Evolutionary conservation across 257 asterid genomes (phyloP).

Genomic region (Scutellaria barbata): DNA sequence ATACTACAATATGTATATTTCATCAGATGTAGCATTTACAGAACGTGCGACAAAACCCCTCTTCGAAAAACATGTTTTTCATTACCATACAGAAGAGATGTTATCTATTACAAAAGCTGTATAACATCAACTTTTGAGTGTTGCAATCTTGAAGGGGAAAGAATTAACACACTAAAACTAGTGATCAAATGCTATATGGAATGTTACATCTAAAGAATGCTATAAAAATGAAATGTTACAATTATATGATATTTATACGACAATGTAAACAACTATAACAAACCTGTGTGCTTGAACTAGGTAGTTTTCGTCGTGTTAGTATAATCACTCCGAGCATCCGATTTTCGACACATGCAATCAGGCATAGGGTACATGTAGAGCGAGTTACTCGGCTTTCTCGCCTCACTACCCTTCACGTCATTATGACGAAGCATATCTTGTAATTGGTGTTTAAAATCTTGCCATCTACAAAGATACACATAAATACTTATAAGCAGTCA

Average conservation of each 20-base stretch:
- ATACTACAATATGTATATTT: not conserved
- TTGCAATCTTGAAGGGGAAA: constrained; percentile 3
- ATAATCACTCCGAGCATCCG: constrained; percentile 43
- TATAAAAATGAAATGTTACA: constrained; percentile 29
- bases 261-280: constrained; percentile 26
- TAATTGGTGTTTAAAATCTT: constrained; percentile 65
- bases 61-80: constrained; percentile 35
- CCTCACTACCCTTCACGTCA: constrained; percentile 78
- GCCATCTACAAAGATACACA: constrained; percentile 60
- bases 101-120: constrained; percentile 32
- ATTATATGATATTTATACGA: constrained; percentile 26
- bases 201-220: constrained; percentile 25
- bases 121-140: not conserved
- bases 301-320: constrained; percentile 54
- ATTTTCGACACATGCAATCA: constrained; percentile 88
- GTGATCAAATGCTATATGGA: constrained; percentile 29
- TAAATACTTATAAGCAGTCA: not conserved
- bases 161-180: constrained; percentile 30
- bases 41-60: not conserved
- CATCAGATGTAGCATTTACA: not conserved
- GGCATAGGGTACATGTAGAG: constrained; percentile 93
- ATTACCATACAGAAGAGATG: constrained; percentile 23
- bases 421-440: constrained; percentile 90
- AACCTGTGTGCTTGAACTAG: constrained; percentile 29
- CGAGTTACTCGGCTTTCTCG: constrained; percentile 74